These are phyloP conservation scores for Kodamaea sagamina DNA, from an alignment of 805 yeast species.

Conservation along the genomic window DNA sequence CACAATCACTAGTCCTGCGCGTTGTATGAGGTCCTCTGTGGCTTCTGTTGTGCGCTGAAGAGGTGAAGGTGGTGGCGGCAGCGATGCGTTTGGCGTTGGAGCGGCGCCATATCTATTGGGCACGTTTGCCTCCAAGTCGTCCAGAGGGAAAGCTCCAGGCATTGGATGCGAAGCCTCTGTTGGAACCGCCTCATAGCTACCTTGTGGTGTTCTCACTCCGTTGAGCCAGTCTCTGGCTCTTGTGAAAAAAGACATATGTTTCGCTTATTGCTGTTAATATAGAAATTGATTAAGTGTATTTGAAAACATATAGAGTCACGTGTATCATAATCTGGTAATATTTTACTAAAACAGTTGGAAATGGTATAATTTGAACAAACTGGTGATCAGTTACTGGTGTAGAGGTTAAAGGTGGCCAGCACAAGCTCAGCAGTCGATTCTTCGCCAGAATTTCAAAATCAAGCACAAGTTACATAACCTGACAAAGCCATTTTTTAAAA, in stretches of 20 bases:
- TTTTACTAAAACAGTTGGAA: too few relatives aligned
- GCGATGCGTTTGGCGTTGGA: not conserved
- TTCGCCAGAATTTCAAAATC: too few relatives aligned
- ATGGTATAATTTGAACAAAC: too few relatives aligned
- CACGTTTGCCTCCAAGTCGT: constrained; percentile 15
- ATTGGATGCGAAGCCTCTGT: constrained; percentile 11
- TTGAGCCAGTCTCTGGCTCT: constrained; percentile 16
- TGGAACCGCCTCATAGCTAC: constrained; percentile 9
- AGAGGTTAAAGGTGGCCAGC: too few relatives aligned
- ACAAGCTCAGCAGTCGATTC: too few relatives aligned
- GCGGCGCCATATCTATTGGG: constrained; percentile 4
- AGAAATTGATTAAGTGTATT: too few relatives aligned
- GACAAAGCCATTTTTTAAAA: too few relatives aligned
- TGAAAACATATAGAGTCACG: too few relatives aligned
- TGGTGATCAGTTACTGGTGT: too few relatives aligned
- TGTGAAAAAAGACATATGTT: constrained; percentile 3
- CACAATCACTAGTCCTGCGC: not conserved
- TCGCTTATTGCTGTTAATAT: not conserved
- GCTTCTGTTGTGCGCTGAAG: not conserved
- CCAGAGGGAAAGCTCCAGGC: constrained; percentile 28
- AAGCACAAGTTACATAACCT: too few relatives aligned
- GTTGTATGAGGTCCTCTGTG: not conserved
- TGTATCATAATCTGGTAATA: too few relatives aligned
- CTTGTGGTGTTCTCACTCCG: constrained; percentile 15
- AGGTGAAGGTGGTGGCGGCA: not conserved